Evolutionary conservation across 805 yeast species (phyloP).

Genomic region (Yamadazyma takamatsuzukensis): DNA sequence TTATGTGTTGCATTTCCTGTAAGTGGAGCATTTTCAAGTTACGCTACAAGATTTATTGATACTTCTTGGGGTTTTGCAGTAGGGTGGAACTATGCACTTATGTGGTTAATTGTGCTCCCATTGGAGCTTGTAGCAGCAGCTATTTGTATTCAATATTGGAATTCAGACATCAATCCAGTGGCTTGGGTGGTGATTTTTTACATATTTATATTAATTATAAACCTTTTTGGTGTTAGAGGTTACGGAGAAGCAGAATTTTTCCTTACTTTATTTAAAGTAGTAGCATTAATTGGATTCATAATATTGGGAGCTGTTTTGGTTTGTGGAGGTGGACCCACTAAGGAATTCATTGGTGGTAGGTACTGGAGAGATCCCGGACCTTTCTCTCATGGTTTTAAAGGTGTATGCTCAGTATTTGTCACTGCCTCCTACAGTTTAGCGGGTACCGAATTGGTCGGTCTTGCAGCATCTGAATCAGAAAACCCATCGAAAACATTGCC

Average conservation of each 20-base stretch:
- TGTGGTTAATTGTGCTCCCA: constrained; percentile 37
- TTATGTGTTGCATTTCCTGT: constrained; percentile 48
- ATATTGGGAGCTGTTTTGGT: constrained; percentile 33
- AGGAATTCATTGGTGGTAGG: constrained; percentile 31
- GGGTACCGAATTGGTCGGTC: constrained; percentile 36
- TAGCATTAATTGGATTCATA: constrained; percentile 35
- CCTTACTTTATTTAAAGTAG: constrained; percentile 27
- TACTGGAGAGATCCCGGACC: constrained; percentile 32
- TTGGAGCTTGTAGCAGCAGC: constrained; percentile 38
- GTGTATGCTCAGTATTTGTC: constrained; percentile 34
- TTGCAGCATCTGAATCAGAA: constrained; percentile 37
- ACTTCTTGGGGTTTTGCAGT: constrained; percentile 40
- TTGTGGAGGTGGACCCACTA: constrained; percentile 38
- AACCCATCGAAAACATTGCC: constrained; percentile 39
- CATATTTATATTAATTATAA: constrained; percentile 23
- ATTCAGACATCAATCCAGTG: constrained; percentile 29
- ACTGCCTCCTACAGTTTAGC: constrained; percentile 36
- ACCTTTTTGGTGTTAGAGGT: constrained; percentile 35
- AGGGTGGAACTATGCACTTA: constrained; percentile 36
- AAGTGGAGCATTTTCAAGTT: constrained; percentile 39
- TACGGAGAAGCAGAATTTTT: constrained; percentile 36
- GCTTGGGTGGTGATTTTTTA: constrained; percentile 37
- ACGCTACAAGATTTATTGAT: constrained; percentile 34
- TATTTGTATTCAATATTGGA: constrained; percentile 34
- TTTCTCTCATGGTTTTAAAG: constrained; percentile 36